Evolutionary conservation across 2,329 filamentous ascomycete species (phyloP), one percentile per base, ranked within the genome.

Genomic region (Talaromyces rugulosus): DNA sequence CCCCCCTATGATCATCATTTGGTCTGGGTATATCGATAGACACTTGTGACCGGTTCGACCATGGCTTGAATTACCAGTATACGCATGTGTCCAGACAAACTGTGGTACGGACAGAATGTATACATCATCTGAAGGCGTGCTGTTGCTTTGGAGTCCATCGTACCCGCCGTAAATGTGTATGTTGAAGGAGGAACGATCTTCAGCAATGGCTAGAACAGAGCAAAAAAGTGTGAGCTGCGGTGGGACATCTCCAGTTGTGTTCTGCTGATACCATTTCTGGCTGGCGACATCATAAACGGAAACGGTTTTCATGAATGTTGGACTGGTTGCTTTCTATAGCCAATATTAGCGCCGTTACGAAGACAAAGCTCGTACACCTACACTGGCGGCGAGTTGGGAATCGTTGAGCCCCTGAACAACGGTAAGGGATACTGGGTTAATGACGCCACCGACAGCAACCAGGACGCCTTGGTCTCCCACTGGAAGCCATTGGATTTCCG

Each of bases 401-500:
- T 60, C 36, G 7, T 27, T 66, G 14, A 66, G 53, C 4, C 56
- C 62, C 2, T 40, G 44, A 6, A 16, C 9, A 0, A 28, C 14
- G 30, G 64, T 68, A 6, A 72, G 53, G 2, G 62, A 57, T 16
- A 64, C 66, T 0, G 73, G 70, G 11, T 75, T 40, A 1, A 70
- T 64, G 4, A 75, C 70, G 18, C 78, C 78, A 5, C 78, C 77
- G 47, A 80, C 73, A 2, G 72, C 74, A 5, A 80, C 69, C 2
- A 80, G 64, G 2, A 73, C 66, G 3, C 78, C 78, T 2, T 69
- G 66, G 1, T 73, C 67, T 0, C 74, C 72, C 0, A 77, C 73
- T 8, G 78, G 77, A 3, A 80, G 66, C 88, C 89, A 92, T 0
- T 89, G 86, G 1, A 89, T 77, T 62, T 89, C 87, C 0, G 87